Base-by-base conservation (phyloP, 176 grass and related monocot species). In the Oryza meyeriana region DNA sequence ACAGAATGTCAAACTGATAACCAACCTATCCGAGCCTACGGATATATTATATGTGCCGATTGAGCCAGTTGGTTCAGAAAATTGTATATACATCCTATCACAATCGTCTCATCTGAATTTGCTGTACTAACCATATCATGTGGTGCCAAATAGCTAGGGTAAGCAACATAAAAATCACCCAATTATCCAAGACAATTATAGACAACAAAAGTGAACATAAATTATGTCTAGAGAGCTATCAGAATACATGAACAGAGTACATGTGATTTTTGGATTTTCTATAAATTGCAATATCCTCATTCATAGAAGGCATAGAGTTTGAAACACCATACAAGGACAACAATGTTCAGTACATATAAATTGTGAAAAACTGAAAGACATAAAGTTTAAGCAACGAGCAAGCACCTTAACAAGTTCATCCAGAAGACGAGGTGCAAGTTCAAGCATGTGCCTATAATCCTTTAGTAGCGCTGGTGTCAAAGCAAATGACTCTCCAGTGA, bases 351-450 rank as follows among this genome's bases (percentile, higher is more conserved):
- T 10, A 68, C 9, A 39, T 27, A 72, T 48, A 33, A 38, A 69
- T 36, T 24, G 61, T 18, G 39, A 73, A 59, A 62, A 40, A 74
- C 17, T 34, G 25, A 52, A 74, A 7, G 16, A 38, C 41, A 72
- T 20, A 74, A 64, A 5, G 29, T 86, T 27, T 61, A 85, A 74
- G 36, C 33, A 69, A 79, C 61, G 79, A 64, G 36, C 40, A 63
- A 79, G 66, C 80, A 91, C 93, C 93, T 99, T 99, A 68, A 99
- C 81, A 29, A 99, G 80, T 81, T 99, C 97, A 75, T 99, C 97
- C 18, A 99, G 85, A 82, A 99, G 93, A 78, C 93, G 90, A 81
- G 97, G 97, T 85, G 97, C 97, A 78, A 99, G 91, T 91, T 99
- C 97, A 86, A 99, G 93, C 91, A 99, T 99, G 69, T 89, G 91